These are phyloP conservation scores for Dalbergia cochinchinensis DNA, from an alignment of 306 rosid species.

Conservation along the genomic window DNA sequence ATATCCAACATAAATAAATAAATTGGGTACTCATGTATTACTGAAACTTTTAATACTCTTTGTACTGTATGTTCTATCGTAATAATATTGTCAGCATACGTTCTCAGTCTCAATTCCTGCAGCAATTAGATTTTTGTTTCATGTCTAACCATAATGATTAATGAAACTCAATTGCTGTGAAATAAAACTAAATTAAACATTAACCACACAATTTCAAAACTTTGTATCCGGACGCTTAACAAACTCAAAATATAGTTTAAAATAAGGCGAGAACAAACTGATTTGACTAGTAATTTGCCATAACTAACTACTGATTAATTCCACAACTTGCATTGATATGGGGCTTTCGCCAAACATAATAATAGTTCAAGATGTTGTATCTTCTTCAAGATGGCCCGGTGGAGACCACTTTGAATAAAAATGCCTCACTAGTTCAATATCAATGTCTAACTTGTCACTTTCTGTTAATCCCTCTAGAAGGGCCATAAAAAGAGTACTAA, in stretches of 20 bases:
- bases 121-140: too few species aligned
- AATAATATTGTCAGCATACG: too few species aligned
- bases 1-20: too few species aligned
- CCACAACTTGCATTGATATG: constrained; percentile 2
- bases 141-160: not conserved
- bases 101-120: too few species aligned
- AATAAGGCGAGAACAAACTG: constrained; percentile 12
- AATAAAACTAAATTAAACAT: constrained; percentile 2
- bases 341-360: constrained; percentile 42
- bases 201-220: not conserved
- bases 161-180: not conserved
- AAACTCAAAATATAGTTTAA: constrained; percentile 16
- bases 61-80: too few species aligned
- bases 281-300: constrained; percentile 12
- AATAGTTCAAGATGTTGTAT: constrained; percentile 45
- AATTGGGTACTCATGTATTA: too few species aligned
- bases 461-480: constrained; percentile 42
- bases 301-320: constrained; percentile 27
- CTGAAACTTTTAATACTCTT: too few species aligned
- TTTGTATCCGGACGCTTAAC: not conserved
- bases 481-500: constrained; percentile 38
- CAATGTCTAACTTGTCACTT: constrained; percentile 45
- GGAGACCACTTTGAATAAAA: constrained; percentile 53
- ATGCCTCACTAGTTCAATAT: constrained; percentile 27
- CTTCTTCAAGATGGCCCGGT: constrained; percentile 43